These are phyloP conservation scores for Rhododendron henanense DNA, from an alignment of 148 eudicot genomes.

Conservation along the genomic window DNA sequence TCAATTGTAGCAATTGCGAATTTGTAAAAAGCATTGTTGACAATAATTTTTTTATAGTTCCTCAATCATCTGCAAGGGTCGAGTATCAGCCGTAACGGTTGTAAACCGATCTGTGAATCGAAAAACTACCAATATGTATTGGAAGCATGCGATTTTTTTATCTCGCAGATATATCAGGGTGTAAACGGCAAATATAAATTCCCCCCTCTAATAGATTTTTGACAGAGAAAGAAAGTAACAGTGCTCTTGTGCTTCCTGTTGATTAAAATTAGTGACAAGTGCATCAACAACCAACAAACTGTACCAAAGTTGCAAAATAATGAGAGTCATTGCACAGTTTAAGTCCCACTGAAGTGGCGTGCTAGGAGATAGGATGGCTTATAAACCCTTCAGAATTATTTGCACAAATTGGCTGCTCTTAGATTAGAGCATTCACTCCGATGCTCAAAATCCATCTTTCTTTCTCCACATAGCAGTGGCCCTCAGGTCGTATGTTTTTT, in stretches of 20 bases:
- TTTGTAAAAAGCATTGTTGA: too few species aligned
- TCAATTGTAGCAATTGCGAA: too few species aligned
- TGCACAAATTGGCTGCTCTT: neutral
- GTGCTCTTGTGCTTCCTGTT: neutral
- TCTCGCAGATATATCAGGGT: too few species aligned
- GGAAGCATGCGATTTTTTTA: too few species aligned
- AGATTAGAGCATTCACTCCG: neutral
- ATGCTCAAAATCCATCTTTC: neutral
- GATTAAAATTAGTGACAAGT: neutral
- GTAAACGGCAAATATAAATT: neutral
- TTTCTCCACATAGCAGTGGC: neutral
- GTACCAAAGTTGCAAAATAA: neutral
- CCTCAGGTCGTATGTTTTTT: neutral
- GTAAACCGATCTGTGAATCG: too few species aligned
- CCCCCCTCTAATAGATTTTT: neutral
- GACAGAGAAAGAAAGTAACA: constrained; percentile 8
- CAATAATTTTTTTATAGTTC: too few species aligned
- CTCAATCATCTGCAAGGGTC: too few species aligned
- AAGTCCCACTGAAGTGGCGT: neutral
- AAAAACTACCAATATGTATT: too few species aligned
- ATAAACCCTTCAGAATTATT: neutral
- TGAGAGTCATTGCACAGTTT: neutral
- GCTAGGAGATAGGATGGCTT: neutral
- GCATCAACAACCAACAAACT: neutral
- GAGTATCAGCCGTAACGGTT: too few species aligned